Conservation (phyloP, 805 yeast genomes). For the Candida chauliodis region DNA sequence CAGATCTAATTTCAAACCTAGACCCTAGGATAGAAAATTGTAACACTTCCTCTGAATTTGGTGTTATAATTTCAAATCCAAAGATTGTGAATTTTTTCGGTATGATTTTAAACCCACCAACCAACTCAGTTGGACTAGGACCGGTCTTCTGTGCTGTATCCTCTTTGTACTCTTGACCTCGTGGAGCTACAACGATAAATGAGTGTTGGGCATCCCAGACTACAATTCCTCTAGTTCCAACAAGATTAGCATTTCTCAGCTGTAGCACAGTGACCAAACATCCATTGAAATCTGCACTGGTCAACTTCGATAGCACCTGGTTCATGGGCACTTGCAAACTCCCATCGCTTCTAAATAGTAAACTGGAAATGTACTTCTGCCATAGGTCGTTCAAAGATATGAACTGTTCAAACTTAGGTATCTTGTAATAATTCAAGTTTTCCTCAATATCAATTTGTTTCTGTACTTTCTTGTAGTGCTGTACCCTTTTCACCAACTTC, state of each 20-base stretch:
- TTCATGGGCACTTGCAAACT: constrained; percentile 37
- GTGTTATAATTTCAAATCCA: constrained; percentile 38
- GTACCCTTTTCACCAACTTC: constrained; percentile 33
- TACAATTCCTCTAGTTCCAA: constrained; percentile 72
- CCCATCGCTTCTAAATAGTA: neutral
- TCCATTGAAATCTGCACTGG: constrained; percentile 82
- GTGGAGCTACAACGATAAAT: constrained; percentile 58
- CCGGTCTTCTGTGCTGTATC: constrained; percentile 28
- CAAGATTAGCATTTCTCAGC: constrained; percentile 51
- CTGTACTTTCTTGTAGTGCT: constrained; percentile 8
- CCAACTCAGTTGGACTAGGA: constrained; percentile 23
- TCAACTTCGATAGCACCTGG: constrained; percentile 47
- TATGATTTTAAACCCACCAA: constrained; percentile 66
- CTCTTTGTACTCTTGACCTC: constrained; percentile 26
- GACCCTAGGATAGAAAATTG: constrained; percentile 72
- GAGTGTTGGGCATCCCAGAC: constrained; percentile 79
- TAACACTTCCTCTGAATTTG: constrained; percentile 24
- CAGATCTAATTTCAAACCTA: constrained; percentile 68
- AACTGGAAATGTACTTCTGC: constrained; percentile 62
- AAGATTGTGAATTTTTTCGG: constrained; percentile 69
- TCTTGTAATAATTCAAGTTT: constrained; percentile 22
- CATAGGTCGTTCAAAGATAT: constrained; percentile 60
- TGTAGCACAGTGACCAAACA: constrained; percentile 57
- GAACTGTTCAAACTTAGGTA: constrained; percentile 49
- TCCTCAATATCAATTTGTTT: constrained; percentile 21